These are phyloP conservation scores for Gardenia jasminoides DNA, from an alignment of 257 asterid species.

Conservation along the genomic window DNA sequence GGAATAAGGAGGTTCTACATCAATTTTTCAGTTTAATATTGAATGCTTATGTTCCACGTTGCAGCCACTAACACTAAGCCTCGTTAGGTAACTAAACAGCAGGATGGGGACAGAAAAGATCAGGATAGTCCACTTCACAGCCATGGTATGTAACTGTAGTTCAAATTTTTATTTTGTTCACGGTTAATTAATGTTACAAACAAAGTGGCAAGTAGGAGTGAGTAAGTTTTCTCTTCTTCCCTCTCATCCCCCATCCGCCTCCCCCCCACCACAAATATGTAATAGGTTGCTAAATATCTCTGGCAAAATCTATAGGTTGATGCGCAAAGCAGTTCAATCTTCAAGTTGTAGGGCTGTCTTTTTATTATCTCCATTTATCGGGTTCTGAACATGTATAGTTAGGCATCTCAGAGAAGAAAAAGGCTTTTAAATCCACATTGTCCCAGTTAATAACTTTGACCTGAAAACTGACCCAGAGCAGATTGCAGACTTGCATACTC, in stretches of 20 bases:
- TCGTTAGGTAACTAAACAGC: conserved; percentile 41
- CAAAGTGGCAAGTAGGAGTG: background rate
- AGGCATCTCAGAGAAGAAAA: background rate
- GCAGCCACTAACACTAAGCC: conserved; percentile 17
- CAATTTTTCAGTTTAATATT: background rate
- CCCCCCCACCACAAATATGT: too few relatives aligned
- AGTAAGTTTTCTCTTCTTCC: background rate
- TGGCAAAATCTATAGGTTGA: background rate
- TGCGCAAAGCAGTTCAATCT: background rate
- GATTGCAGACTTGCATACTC: background rate
- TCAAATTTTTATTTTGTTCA: conserved; percentile 4
- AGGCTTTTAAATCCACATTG: background rate
- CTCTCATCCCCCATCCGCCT: too few relatives aligned
- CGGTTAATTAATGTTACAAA: conserved; percentile 12
- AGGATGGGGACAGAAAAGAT: conserved; percentile 40
- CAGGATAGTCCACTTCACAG: conserved; percentile 12
- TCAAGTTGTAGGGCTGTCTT: background rate
- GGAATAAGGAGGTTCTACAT: conserved; percentile 36
- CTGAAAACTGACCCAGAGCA: background rate
- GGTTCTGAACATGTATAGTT: background rate
- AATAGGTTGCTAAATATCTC: background rate
- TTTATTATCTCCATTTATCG: background rate
- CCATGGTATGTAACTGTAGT: conserved; percentile 28
- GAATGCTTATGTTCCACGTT: conserved; percentile 10
- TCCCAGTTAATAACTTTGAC: background rate